Base-by-base conservation (phyloP, 306 rosid genomes). In the Myrica gale region DNA sequence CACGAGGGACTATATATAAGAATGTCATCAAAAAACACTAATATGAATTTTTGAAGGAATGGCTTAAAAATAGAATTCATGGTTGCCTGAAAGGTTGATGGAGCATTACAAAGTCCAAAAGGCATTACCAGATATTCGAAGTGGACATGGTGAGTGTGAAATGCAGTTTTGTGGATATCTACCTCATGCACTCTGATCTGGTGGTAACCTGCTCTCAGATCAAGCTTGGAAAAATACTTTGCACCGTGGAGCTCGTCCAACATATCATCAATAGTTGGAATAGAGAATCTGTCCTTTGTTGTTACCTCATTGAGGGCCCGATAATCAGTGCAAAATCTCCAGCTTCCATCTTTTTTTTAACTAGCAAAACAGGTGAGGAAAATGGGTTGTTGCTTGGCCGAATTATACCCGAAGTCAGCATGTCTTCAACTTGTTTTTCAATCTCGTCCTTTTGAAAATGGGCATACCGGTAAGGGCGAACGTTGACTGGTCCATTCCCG, bases 11-110 rank as follows among this genome's bases (percentile, higher is more conserved):
- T 48, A 23, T 74, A n/a, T n/a, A 73, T n/a, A 5, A 61, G 45
- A 12, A 61, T 75, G 16, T 65, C 71, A 48, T 63, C 26, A 32
- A 66, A 63, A 32, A 63, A 76, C n/a, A n/a, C n/a, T n/a, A n/a
- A n/a, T n/a, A n/a, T 20, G 10, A 12, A 47, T 23, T 67, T 66
- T 0, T 21, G 21, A 2, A 76, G 51, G 9, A 5, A 65, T 0
- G 48, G 53, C 1, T 9, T 5, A 41, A 76, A 66, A 2, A 76
- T 54, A 0, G 1, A 5, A 37, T 76, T 76, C 73, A 76, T 63
- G 0, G 52, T 0, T 15, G 16, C 20, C 51, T 76, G 79, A 10
- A 76, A 76, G 1, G 73, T 63, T 1, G 63, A 19, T 5, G 39
- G 79, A 3, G 65, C 62, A 66, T 66, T 48, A 1, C 9, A 48